Percentiles rank a stretch among this genome's conserved stretches.
phyloP scores from a whole-genome alignment of 1,139 yeast genomes.

The Pichia sp. region DNA sequence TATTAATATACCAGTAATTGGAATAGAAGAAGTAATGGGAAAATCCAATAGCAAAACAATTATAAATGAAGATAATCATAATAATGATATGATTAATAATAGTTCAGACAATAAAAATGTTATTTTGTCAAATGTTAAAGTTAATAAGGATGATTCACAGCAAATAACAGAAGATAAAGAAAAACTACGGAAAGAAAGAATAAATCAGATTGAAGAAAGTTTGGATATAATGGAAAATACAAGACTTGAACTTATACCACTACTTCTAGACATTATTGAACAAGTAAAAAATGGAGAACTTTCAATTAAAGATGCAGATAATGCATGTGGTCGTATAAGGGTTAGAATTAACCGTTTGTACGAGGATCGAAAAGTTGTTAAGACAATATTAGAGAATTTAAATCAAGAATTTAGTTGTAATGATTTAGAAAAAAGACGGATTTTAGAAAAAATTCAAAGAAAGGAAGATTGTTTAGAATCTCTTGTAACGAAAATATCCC shows the following conservation, averaged over 20 bases:
- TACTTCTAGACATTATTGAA: constrained; percentile 28
- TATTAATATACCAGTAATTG: too few species aligned
- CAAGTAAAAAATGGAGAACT: constrained; percentile 28
- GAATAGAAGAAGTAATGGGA: too few species aligned
- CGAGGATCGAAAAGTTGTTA: constrained; percentile 6
- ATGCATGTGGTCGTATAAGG: constrained; percentile 29
- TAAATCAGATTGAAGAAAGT: neutral
- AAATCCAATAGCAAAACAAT: too few species aligned
- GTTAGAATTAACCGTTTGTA: constrained; percentile 23
- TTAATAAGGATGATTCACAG: too few species aligned
- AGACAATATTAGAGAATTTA: constrained; percentile 1
- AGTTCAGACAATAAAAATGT: too few species aligned
- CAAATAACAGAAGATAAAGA: neutral
- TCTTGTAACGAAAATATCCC: too few species aligned
- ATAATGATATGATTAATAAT: too few species aligned
- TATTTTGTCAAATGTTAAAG: too few species aligned
- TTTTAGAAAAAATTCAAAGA: too few species aligned
- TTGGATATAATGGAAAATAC: constrained; percentile 15
- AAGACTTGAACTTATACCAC: constrained; percentile 26
- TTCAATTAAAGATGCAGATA: constrained; percentile 30
- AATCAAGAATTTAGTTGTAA: neutral
- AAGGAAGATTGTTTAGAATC: too few species aligned
- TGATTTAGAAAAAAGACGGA: neutral
- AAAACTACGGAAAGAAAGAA: neutral
- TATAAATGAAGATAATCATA: too few species aligned